A percentile compares a stretch with the other conserved stretches of the same genome.
Conservation (phyloP, 768 basidiomycete genomes). For the Auriscalpium microsporum region DNA sequence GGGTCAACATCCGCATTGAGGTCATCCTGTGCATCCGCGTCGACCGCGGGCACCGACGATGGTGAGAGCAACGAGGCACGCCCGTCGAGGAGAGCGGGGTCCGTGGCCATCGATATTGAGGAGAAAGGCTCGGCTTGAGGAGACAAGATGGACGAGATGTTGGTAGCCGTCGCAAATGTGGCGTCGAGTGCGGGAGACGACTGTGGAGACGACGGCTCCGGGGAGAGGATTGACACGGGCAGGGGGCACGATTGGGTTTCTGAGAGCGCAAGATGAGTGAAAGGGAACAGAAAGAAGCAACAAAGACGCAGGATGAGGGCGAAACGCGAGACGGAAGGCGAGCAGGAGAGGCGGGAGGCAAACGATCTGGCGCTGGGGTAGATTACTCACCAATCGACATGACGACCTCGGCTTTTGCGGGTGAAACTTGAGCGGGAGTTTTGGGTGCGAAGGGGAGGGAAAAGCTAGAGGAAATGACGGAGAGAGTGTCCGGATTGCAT, state of each 20-base stretch:
- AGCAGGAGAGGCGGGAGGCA: neutral
- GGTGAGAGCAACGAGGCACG: conserved; percentile 6
- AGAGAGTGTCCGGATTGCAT: conserved; percentile 3
- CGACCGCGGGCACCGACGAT: conserved; percentile 18
- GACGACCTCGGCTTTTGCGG: neutral
- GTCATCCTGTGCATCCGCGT: conserved; percentile 20
- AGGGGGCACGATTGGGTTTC: neutral
- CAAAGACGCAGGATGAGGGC: neutral
- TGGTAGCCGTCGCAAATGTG: conserved; percentile 1
- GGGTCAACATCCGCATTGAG: conserved; percentile 51
- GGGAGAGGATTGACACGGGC: neutral
- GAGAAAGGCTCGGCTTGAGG: conserved; percentile 13
- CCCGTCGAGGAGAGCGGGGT: conserved; percentile 8
- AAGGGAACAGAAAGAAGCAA: neutral
- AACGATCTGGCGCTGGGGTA: neutral
- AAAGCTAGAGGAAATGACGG: conserved; percentile 5
- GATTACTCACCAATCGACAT: neutral
- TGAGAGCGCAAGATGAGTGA: neutral
- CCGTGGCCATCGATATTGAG: conserved; percentile 7
- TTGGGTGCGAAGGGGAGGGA: neutral
- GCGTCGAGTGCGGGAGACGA: conserved; percentile 1
- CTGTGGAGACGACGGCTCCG: neutral
- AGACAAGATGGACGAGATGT: conserved; percentile 1
- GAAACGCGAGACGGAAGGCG: neutral
- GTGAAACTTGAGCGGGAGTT: neutral